These are phyloP conservation scores for Micractinium sp. DNA, from an alignment of 139 green algal species.

Conservation along the genomic window DNA sequence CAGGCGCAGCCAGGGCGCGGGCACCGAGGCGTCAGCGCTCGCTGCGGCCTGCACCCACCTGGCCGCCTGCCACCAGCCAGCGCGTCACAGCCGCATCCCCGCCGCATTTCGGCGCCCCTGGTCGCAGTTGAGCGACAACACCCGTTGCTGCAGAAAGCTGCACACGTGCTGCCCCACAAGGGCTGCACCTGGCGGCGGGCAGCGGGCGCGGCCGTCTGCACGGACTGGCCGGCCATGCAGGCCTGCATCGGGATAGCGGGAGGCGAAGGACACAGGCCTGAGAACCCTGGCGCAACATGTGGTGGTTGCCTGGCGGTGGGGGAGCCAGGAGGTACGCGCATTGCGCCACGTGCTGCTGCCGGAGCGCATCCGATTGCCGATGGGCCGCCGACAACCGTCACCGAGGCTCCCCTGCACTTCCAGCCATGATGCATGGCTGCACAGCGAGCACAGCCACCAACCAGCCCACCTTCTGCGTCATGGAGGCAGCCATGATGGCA, in stretches of 20 bases:
- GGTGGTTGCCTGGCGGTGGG: too few relatives aligned
- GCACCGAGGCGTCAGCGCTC: not conserved
- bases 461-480: conserved; percentile 1
- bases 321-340: too few relatives aligned
- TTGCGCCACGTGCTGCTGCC: too few relatives aligned
- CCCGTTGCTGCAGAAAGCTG: not conserved
- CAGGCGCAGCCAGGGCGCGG: not conserved
- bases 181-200: not conserved
- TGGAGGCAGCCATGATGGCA: conserved; percentile 4
- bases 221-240: conserved; percentile 16
- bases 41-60: not conserved
- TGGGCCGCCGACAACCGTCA: too few relatives aligned
- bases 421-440: not conserved
- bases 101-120: not conserved
- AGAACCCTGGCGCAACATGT: too few relatives aligned
- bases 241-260: not conserved
- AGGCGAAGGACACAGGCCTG: not conserved
- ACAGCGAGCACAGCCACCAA: not conserved
- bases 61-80: not conserved
- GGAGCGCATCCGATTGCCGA: too few relatives aligned
- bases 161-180: not conserved
- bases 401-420: too few relatives aligned
- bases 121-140: not conserved
- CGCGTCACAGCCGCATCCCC: too few relatives aligned
- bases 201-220: not conserved